These are phyloP conservation scores for Hymenoscyphus occultus DNA, from an alignment of 2,329 filamentous ascomycete species.

Conservation along the genomic window DNA sequence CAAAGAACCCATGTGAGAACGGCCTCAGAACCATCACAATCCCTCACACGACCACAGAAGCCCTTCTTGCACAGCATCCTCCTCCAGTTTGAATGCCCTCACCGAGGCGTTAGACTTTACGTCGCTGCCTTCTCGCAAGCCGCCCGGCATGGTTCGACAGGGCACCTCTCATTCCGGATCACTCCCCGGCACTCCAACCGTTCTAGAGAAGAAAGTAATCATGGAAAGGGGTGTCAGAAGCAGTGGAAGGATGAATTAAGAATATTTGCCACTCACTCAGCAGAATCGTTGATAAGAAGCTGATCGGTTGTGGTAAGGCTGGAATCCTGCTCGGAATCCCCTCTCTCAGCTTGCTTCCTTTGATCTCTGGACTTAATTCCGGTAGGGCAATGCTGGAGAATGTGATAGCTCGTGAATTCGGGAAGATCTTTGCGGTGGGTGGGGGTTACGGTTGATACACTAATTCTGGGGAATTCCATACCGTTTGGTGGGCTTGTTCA, in stretches of 20 bases:
- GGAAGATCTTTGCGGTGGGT: not conserved
- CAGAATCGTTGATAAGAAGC: not conserved
- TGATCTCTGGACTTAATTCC: not conserved
- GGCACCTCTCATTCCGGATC: not conserved
- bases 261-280: not conserved
- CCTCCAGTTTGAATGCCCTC: slow-evolving; percentile 3
- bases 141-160: not conserved
- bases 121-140: not conserved
- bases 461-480: not conserved
- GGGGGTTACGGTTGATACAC: not conserved
- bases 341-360: not conserved
- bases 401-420: not conserved
- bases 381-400: not conserved
- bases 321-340: not conserved
- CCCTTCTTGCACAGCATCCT: slow-evolving; percentile 6
- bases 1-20: not conserved
- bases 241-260: not conserved
- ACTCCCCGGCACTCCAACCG: not conserved
- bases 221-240: not conserved
- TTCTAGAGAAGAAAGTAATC: not conserved
- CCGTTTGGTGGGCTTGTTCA: not conserved
- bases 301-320: not conserved
- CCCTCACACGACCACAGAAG: slow-evolving; percentile 4
- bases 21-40: slow-evolving; percentile 2
- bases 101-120: not conserved